phyloP scores from a whole-genome alignment of 2,329 filamentous ascomycete genomes.

The Aaosphaeria pasadenensis region DNA sequence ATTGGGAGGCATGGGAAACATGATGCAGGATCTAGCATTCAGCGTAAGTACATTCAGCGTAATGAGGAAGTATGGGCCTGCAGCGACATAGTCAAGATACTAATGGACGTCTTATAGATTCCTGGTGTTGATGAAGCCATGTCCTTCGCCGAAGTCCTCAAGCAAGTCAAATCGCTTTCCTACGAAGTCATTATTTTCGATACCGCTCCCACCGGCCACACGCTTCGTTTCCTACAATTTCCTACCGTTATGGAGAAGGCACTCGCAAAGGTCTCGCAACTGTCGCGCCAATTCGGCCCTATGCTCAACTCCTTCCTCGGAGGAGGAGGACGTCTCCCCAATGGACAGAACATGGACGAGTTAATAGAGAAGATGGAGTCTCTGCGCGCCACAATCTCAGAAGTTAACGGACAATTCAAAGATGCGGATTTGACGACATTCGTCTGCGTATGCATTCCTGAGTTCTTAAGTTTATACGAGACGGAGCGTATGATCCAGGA shows the following conservation, averaged over 20 bases:
- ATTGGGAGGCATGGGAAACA: slow-evolving; percentile 71
- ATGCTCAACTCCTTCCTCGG: slow-evolving; percentile 94
- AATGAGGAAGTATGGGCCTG: not conserved
- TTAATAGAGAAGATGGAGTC: slow-evolving; percentile 94
- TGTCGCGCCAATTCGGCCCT: slow-evolving; percentile 91
- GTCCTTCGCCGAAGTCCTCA: slow-evolving; percentile 98
- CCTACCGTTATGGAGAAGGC: slow-evolving; percentile 97
- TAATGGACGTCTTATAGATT: slow-evolving; percentile 57
- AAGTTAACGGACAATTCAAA: slow-evolving; percentile 98
- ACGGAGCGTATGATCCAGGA: slow-evolving; percentile 99
- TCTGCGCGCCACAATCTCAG: slow-evolving; percentile 85
- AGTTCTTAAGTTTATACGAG: slow-evolving; percentile 95
- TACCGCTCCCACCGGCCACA: slow-evolving; percentile 96
- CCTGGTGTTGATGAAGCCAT: slow-evolving; percentile 99
- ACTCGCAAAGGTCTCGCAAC: slow-evolving; percentile 91
- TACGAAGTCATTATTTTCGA: slow-evolving; percentile 99
- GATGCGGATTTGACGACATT: slow-evolving; percentile 94
- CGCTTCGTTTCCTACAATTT: slow-evolving; percentile 96
- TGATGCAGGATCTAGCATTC: slow-evolving; percentile 99
- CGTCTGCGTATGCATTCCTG: slow-evolving; percentile 96
- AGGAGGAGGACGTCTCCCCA: slow-evolving; percentile 71
- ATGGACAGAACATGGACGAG: slow-evolving; percentile 88
- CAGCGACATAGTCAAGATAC: not conserved
- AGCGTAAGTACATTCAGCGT: slow-evolving; percentile 59
- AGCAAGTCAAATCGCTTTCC: slow-evolving; percentile 97